phyloP scores from a whole-genome alignment of 345 rosid species.

The Balakata baccata region DNA sequence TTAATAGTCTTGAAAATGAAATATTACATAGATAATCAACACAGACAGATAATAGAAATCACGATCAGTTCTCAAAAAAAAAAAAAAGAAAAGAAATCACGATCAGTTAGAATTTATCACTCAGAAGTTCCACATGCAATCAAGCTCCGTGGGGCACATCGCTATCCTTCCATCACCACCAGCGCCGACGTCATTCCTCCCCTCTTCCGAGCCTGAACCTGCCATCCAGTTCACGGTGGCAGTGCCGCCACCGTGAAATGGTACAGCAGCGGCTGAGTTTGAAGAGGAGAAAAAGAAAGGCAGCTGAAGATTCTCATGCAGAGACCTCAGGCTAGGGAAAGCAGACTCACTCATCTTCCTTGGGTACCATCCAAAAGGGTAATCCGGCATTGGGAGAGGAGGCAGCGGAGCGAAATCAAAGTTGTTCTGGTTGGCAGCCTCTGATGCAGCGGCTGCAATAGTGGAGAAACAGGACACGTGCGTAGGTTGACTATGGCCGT shows the following conservation, averaged over 20 bases:
- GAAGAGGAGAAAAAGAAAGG: conserved; percentile 45
- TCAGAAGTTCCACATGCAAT: conserved; percentile 61
- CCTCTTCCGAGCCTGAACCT: conserved; percentile 20
- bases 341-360: conserved; percentile 35
- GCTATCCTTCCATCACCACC: conserved; percentile 35
- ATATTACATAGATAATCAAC: neutral
- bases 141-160: conserved; percentile 58
- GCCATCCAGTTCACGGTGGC: conserved; percentile 38
- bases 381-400: neutral
- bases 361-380: conserved; percentile 21
- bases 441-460: conserved; percentile 47
- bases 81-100: too few species aligned
- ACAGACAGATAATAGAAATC: neutral
- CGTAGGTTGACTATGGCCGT: conserved; percentile 51
- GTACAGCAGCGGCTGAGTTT: conserved; percentile 22
- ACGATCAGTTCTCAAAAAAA: too few species aligned
- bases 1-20: neutral
- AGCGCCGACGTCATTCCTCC: too few species aligned
- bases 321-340: conserved; percentile 66
- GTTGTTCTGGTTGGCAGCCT: conserved; percentile 27
- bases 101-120: neutral
- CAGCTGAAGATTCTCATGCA: conserved; percentile 78
- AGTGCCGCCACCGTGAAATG: conserved; percentile 9
- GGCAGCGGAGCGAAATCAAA: conserved; percentile 28
- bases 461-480: conserved; percentile 99